Percentiles rank a stretch among this genome's conserved stretches.
These are phyloP conservation scores for Populus tremula DNA, from an alignment of 345 rosid species.

Conservation along the genomic window DNA sequence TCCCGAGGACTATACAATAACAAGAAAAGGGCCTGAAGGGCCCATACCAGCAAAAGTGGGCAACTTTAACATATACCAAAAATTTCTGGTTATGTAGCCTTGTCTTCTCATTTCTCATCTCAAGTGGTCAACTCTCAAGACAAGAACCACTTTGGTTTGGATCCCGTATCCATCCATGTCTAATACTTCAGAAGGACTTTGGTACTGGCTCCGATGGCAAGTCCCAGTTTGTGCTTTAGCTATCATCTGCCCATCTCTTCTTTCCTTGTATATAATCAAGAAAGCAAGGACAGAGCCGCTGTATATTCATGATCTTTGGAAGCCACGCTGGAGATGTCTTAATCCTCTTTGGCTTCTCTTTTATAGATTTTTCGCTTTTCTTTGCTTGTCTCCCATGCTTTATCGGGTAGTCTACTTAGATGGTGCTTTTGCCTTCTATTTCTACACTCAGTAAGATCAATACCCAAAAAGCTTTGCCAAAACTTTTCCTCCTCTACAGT, in stretches of 20 bases:
- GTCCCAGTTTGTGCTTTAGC: conserved; percentile 30
- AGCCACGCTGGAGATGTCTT: conserved; percentile 35
- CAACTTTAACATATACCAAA: no score
- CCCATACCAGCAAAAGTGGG: no score
- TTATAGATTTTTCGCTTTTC: conserved; percentile 32
- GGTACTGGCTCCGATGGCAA: conserved; percentile 39
- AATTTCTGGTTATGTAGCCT: neutral
- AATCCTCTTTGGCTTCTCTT: conserved; percentile 33
- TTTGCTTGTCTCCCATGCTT: conserved; percentile 25
- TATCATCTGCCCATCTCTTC: conserved; percentile 9
- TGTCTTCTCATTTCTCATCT: neutral
- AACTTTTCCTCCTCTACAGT: neutral
- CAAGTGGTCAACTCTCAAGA: no score
- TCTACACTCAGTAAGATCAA: conserved; percentile 39
- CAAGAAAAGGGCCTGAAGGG: no score
- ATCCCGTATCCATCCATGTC: conserved; percentile 8
- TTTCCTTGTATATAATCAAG: conserved; percentile 18
- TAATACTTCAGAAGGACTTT: neutral
- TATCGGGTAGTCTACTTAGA: conserved; percentile 20
- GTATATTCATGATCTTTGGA: conserved; percentile 25
- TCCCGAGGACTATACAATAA: no score
- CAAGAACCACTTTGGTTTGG: no score
- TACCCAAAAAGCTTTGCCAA: neutral
- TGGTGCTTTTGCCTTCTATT: conserved; percentile 40
- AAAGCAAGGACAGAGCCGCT: conserved; percentile 23